Evolutionary conservation across 2,329 filamentous ascomycete species (phyloP).

Genomic region (Aspergillus brasiliensis): DNA sequence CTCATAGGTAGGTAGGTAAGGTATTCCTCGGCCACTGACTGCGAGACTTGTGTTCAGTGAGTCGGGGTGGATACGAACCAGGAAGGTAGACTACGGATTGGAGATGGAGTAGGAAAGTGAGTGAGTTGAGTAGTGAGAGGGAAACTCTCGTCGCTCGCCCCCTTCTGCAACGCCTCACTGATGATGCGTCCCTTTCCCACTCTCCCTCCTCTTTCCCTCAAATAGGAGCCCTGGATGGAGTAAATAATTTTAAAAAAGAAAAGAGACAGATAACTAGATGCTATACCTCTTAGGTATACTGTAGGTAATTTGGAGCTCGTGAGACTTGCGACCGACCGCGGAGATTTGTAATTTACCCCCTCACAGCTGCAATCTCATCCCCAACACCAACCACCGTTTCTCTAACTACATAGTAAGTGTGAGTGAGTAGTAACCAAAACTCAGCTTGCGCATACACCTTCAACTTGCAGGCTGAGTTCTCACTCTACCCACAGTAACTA

Average conservation of each 20-base stretch:
- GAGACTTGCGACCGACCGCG: background rate
- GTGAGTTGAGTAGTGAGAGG: background rate
- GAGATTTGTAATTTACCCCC: background rate
- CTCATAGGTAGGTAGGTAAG: no score
- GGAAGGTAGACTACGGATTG: background rate
- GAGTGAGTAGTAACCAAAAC: no score
- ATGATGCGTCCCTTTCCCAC: constrained; percentile 4
- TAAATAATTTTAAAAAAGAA: background rate
- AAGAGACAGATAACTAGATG: background rate
- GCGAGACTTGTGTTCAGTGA: background rate
- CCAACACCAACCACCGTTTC: background rate
- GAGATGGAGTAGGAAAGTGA: background rate
- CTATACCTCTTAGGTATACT: no score
- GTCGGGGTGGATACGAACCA: background rate
- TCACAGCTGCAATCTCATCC: background rate
- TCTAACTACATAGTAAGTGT: background rate
- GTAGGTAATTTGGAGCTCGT: no score
- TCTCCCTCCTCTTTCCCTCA: no score
- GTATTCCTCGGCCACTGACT: no score
- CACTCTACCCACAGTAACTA: no score
- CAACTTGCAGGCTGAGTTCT: no score
- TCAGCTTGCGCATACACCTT: no score
- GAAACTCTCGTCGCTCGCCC: background rate
- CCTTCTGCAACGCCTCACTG: constrained; percentile 3
- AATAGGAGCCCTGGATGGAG: background rate